Conservation (phyloP, 2,329 filamentous ascomycete genomes). For the Exophiala xenobiotica region DNA sequence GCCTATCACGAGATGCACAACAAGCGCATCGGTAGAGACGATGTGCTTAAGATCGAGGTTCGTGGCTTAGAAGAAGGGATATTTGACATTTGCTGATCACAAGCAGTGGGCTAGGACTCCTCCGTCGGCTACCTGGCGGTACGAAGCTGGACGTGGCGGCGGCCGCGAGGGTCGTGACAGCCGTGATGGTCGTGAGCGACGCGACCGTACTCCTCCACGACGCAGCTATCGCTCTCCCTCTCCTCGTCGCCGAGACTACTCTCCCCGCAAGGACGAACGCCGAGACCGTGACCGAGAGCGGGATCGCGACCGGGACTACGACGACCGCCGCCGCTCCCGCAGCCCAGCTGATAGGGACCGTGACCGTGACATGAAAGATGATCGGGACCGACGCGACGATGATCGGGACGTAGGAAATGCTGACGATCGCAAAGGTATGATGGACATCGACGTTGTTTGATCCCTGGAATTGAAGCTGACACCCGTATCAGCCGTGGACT, state of each 20-base stretch:
- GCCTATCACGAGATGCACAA: conserved; percentile 99
- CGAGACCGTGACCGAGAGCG: conserved; percentile 70
- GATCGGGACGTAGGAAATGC: conserved; percentile 78
- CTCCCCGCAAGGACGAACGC: conserved; percentile 82
- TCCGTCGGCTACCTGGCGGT: conserved; percentile 96
- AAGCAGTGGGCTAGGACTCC: conserved; percentile 93
- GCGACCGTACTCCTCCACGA: conserved; percentile 72
- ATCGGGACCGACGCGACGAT: conserved; percentile 68
- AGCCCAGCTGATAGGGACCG: conserved; percentile 65
- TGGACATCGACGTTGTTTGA: conserved; percentile 24
- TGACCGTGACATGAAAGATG: conserved; percentile 60
- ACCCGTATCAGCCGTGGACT: conserved; percentile 60
- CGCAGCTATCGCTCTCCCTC: conserved; percentile 65
- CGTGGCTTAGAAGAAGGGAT: conserved; percentile 31
- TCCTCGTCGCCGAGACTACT: conserved; percentile 67
- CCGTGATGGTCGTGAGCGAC: conserved; percentile 41
- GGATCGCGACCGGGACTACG: conserved; percentile 51
- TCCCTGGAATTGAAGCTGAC: conserved; percentile 31
- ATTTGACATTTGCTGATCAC: conserved; percentile 1
- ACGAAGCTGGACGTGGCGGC: conserved; percentile 78
- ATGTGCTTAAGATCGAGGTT: conserved; percentile 97
- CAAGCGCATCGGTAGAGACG: conserved; percentile 94
- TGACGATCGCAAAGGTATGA: conserved; percentile 83
- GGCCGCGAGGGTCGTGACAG: conserved; percentile 33
- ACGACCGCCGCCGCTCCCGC: conserved; percentile 64